phyloP scores from a whole-genome alignment of 176 grass and related monocot species.

The Chrysopogon serrulatus region DNA sequence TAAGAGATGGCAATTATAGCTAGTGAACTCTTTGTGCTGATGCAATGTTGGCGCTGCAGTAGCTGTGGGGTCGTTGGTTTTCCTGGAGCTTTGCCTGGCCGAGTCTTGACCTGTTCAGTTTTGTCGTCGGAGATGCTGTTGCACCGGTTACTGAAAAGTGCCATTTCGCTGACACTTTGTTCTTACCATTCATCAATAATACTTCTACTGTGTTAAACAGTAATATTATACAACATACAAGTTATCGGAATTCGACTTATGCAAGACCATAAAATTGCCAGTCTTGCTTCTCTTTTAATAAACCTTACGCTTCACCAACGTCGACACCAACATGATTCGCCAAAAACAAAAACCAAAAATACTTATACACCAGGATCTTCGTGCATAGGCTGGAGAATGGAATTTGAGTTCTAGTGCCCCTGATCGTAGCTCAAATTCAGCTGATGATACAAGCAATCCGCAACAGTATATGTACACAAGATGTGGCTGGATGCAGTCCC shows the following conservation, averaged over 20 bases:
- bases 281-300: no score
- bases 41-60: neutral
- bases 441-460: neutral
- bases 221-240: no score
- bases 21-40: neutral
- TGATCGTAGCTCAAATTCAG: neutral
- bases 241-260: no score
- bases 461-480: neutral
- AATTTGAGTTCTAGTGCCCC: neutral
- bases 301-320: neutral
- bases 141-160: neutral
- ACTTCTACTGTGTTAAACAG: no score
- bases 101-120: neutral
- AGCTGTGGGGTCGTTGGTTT: neutral
- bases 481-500: neutral
- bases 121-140: neutral
- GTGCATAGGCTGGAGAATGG: neutral
- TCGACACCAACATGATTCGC: no score
- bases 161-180: neutral
- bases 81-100: neutral
- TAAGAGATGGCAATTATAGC: neutral
- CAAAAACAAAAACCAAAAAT: neutral
- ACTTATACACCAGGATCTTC: neutral
- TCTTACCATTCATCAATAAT: neutral
- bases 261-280: neutral